These are phyloP conservation scores for Paramecium tetraurelia DNA, from an alignment of 73 alveolate genomes.

Conservation along the genomic window DNA sequence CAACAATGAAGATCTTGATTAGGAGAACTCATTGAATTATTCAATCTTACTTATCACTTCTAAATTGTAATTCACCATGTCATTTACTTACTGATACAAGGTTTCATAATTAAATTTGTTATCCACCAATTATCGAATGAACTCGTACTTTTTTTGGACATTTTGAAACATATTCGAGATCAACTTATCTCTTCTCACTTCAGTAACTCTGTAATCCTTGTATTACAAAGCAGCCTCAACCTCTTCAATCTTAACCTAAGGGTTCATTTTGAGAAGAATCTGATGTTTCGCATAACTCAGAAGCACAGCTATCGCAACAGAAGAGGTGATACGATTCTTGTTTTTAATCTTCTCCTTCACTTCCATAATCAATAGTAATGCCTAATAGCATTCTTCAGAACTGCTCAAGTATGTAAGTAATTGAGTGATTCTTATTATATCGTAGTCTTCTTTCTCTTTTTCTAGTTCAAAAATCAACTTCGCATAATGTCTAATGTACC, in stretches of 20 bases:
- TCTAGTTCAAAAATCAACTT: slow-evolving; percentile 24
- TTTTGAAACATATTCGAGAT: not conserved
- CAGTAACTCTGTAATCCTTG: slow-evolving; percentile 19
- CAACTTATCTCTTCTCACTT: slow-evolving; percentile 25
- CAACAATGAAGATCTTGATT: slow-evolving; percentile 12
- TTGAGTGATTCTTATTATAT: not conserved
- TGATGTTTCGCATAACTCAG: not conserved
- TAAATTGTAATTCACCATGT: not conserved
- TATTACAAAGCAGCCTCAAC: slow-evolving; percentile 7
- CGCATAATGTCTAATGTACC: slow-evolving; percentile 20
- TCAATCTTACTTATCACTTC: not conserved
- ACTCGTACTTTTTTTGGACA: not conserved
- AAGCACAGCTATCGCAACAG: not conserved
- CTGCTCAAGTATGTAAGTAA: not conserved
- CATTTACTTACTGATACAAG: not conserved
- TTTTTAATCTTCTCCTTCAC: not conserved
- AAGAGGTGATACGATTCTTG: not conserved
- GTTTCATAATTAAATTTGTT: slow-evolving; percentile 1
- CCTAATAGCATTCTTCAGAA: slow-evolving; percentile 37
- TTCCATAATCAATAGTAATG: not conserved
- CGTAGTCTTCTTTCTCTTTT: not conserved
- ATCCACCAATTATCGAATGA: not conserved
- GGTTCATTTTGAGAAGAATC: not conserved
- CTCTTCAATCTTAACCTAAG: not conserved
- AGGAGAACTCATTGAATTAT: slow-evolving; percentile 1